phyloP scores from a whole-genome alignment of 768 basidiomycete genomes.

The Mycena epipterygia region DNA sequence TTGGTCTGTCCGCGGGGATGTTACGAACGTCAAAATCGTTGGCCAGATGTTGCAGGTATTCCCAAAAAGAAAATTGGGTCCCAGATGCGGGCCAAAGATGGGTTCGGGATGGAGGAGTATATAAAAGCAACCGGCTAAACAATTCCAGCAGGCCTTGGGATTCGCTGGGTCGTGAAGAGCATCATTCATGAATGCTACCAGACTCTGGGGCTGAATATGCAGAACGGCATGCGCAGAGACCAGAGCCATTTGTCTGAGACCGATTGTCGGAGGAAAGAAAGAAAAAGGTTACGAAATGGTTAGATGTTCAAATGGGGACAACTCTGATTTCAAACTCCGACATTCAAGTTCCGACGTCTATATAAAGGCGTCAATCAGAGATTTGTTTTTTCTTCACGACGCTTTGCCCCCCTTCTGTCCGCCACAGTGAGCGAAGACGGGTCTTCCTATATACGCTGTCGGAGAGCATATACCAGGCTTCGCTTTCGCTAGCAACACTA shows the following conservation, averaged over 20 bases:
- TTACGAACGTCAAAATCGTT: constrained; percentile 6
- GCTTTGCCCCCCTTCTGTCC: constrained; percentile 48
- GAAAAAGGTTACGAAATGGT: too few species aligned
- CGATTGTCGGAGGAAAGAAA: too few species aligned
- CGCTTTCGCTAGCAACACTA: constrained; percentile 86
- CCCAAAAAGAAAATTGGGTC: constrained; percentile 1
- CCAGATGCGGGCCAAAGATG: not conserved
- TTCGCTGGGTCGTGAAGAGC: constrained; percentile 11
- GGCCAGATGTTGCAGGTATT: constrained; percentile 15
- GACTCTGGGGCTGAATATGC: not conserved
- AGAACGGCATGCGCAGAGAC: too few species aligned
- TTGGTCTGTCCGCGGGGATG: not conserved
- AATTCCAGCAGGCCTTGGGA: constrained; percentile 13
- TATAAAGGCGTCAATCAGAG: not conserved
- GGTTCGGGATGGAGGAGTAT: not conserved
- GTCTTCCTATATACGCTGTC: constrained; percentile 54
- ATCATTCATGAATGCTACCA: constrained; percentile 6
- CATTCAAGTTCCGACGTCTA: not conserved
- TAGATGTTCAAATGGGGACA: too few species aligned
- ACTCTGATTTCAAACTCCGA: not conserved
- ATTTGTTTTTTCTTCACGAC: constrained; percentile 37
- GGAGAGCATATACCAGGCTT: constrained; percentile 64
- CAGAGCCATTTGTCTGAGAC: too few species aligned
- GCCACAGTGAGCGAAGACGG: constrained; percentile 42
- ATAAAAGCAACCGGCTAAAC: not conserved